Evolutionary conservation across 495 filamentous ascomycete genomes (phyloP).

Genomic region (Aspergillus affinis): DNA sequence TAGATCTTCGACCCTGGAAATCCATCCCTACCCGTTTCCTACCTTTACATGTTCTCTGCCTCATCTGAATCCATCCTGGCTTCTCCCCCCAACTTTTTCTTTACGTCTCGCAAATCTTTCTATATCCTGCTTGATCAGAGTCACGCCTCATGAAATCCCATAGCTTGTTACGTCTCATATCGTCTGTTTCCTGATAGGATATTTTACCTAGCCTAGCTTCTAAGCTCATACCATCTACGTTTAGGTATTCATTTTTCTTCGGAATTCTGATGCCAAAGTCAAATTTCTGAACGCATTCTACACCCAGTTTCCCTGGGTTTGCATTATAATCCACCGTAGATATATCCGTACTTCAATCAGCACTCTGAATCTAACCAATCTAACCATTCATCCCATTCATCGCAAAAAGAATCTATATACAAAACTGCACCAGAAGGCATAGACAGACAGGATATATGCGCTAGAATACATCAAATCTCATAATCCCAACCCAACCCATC

Average conservation of each 20-base stretch:
- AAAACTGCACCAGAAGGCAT: neutral
- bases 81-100: neutral
- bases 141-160: constrained; percentile 48
- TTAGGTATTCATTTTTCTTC: neutral
- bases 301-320: no score
- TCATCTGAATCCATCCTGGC: constrained; percentile 1
- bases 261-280: neutral
- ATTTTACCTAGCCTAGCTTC: neutral
- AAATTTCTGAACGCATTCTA: no score
- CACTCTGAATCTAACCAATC: no score
- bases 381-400: neutral
- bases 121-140: constrained; percentile 37
- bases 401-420: no score
- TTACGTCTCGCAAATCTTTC: constrained; percentile 28
- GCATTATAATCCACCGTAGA: no score
- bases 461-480: neutral
- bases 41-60: neutral
- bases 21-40: no score
- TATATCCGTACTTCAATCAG: no score
- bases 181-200: neutral
- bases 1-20: no score
- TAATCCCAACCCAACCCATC: neutral
- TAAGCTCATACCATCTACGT: neutral
- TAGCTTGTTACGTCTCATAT: constrained; percentile 31
- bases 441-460: neutral